Evolutionary conservation across 768 basidiomycete species (phyloP), one percentile per base, ranked within the genome.

Genomic region (Lactarius sanguifluus): DNA sequence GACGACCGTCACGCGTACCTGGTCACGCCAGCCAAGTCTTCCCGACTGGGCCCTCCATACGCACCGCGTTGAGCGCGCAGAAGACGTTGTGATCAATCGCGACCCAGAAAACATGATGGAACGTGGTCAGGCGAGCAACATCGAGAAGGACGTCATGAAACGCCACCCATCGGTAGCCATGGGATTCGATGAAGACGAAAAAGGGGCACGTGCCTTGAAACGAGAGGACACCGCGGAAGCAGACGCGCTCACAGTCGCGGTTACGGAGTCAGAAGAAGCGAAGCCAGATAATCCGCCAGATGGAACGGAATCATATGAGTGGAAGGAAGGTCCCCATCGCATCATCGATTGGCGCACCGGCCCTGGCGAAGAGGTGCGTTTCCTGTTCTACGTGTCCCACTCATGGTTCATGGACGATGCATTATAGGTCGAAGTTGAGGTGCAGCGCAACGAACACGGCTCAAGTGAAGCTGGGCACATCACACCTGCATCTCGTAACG

Each of bases 1-100:
- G n/a, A 94, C 96, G 75, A 89, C 85, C 20, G 89, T 93, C 62
- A 90, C 92, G 16, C 85, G 94, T 70, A 98, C 96, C 9, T 94
- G 91, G 89, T 96, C 94, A 10, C 82, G 94, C 60, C 86, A 90
- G 45, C 70, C 74, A 41, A 76, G 80, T 34, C 78, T 80, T 50
- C 91, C 95, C 0, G 93, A 95, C 55, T 97, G 95, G 93, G 82
- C 92, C 10, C 87, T 85, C 57, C 88, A 91, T 69, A 89, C 90
- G 20, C 81, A 86, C 41, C 82, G 86, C 45, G 86, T 96, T 59
- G 79, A 81, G 15, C 84, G 88, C 1, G 88, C 84, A 5, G 88
- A 90, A 60, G 89, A 90, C 55, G 87, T 96, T 67, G 83, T 94
- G 41, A 90, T 96, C 74, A 96, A 97, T 73, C 83, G 92, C 25